These are phyloP conservation scores for Penicillium sp. DNA, from an alignment of 2,329 filamentous ascomycete species.

Conservation along the genomic window DNA sequence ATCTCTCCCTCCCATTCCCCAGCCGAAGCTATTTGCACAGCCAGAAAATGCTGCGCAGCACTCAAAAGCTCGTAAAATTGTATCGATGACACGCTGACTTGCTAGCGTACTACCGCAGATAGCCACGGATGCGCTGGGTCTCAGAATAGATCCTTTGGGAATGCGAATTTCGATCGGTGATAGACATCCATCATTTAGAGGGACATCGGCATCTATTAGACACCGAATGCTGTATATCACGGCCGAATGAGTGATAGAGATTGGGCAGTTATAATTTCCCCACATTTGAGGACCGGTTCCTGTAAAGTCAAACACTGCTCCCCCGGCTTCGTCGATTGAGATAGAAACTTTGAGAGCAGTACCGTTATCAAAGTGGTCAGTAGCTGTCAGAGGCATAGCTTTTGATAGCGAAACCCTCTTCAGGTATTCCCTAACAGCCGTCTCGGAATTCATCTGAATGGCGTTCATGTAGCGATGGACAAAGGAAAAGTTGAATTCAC, in stretches of 20 bases:
- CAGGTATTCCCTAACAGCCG: too few relatives aligned
- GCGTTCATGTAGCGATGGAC: too few relatives aligned
- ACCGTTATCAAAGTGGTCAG: constrained; percentile 82
- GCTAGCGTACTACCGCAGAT: not conserved
- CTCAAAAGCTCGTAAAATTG: constrained; percentile 74
- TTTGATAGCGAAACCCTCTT: too few relatives aligned
- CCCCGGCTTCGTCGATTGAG: constrained; percentile 71
- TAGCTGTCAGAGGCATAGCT: constrained; percentile 43
- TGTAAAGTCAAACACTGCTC: constrained; percentile 72
- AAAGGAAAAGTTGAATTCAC: too few relatives aligned
- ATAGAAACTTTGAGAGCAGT: constrained; percentile 72
- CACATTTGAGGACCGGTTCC: constrained; percentile 62
- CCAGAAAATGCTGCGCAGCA: constrained; percentile 77
- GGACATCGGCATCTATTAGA: constrained; percentile 76
- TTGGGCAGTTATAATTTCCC: constrained; percentile 70
- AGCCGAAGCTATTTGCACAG: constrained; percentile 69
- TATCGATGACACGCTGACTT: constrained; percentile 54
- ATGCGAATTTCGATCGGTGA: constrained; percentile 72
- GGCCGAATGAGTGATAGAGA: constrained; percentile 73
- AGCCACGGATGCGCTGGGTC: constrained; percentile 66
- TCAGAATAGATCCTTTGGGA: constrained; percentile 70
- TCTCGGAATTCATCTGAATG: too few relatives aligned
- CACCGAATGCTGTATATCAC: constrained; percentile 70
- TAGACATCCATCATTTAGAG: constrained; percentile 79
- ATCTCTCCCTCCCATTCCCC: constrained; percentile 26